phyloP scores from a whole-genome alignment of 768 basidiomycete genomes.

The Crepidotus variabilis region DNA sequence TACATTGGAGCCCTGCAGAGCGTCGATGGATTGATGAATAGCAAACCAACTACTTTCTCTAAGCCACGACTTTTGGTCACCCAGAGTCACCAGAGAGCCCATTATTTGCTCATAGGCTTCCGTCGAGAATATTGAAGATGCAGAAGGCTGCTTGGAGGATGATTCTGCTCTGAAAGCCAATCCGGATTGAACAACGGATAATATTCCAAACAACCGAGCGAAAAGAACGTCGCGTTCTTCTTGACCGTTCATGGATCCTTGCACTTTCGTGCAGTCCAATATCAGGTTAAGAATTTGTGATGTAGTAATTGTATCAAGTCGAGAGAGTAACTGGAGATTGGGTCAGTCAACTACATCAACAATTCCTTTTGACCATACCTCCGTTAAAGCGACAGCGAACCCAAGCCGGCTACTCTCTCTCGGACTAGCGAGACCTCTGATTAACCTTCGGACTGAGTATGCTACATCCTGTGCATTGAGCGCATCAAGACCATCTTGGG shows the following conservation, averaged over 20 bases:
- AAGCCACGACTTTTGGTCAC: conserved; percentile 86
- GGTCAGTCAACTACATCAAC: conserved; percentile 6
- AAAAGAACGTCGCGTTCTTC: conserved; percentile 93
- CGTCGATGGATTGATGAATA: conserved; percentile 60
- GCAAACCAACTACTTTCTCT: conserved; percentile 91
- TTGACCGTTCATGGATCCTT: conserved; percentile 79
- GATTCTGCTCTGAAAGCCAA: conserved; percentile 60
- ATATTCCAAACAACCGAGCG: conserved; percentile 88
- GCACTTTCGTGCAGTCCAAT: conserved; percentile 63
- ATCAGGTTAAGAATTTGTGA: conserved; percentile 75
- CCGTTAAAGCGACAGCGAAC: conserved; percentile 93
- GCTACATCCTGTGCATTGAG: conserved; percentile 88
- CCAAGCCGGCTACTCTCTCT: conserved; percentile 92
- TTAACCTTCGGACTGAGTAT: conserved; percentile 84
- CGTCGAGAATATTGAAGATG: conserved; percentile 50
- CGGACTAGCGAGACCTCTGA: conserved; percentile 87
- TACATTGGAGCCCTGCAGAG: conserved; percentile 52
- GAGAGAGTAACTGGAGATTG: conserved; percentile 62
- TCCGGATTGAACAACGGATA: conserved; percentile 81
- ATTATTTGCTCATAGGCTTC: conserved; percentile 58
- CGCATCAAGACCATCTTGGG: conserved; percentile 48
- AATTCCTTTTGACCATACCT: conserved; percentile 49
- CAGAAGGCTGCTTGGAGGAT: conserved; percentile 50
- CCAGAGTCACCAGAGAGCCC: conserved; percentile 58
- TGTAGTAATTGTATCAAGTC: conserved; percentile 74